Conservation (phyloP, 139 green algal species). For the Nannochloris sp. region DNA sequence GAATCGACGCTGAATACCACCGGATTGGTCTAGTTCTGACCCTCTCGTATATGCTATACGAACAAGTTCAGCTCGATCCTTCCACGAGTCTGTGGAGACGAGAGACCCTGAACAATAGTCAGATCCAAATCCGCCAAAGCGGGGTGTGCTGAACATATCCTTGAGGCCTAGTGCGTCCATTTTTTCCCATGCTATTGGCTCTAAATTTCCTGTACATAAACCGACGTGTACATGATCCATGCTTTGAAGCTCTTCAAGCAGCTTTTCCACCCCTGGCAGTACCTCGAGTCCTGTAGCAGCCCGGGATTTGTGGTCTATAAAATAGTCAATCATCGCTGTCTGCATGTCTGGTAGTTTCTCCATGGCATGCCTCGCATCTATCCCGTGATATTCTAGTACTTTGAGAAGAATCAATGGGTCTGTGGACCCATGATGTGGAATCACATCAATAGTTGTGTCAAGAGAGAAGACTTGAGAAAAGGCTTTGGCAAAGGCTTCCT, state of each 20-base stretch:
- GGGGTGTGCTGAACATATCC: constrained; percentile 58
- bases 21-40: not conserved
- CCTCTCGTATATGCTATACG: constrained; percentile 46
- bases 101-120: constrained; percentile 40
- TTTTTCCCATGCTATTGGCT: constrained; percentile 81
- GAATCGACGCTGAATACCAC: constrained; percentile 23
- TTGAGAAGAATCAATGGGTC: constrained; percentile 46
- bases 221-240: constrained; percentile 39
- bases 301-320: constrained; percentile 8
- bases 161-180: constrained; percentile 66
- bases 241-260: constrained; percentile 26
- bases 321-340: constrained; percentile 46
- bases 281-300: constrained; percentile 46
- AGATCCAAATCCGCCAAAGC: constrained; percentile 84
- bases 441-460: constrained; percentile 50
- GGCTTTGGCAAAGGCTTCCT: constrained; percentile 40
- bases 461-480: constrained; percentile 45
- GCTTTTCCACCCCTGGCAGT: constrained; percentile 44
- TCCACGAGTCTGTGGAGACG: constrained; percentile 59
- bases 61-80: constrained; percentile 76
- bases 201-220: constrained; percentile 88
- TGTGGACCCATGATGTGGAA: constrained; percentile 58
- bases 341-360: constrained; percentile 28
- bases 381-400: constrained; percentile 40
- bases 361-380: constrained; percentile 27